Conservation (phyloP, 306 rosid species). For the Lathyrus oleraceus region DNA sequence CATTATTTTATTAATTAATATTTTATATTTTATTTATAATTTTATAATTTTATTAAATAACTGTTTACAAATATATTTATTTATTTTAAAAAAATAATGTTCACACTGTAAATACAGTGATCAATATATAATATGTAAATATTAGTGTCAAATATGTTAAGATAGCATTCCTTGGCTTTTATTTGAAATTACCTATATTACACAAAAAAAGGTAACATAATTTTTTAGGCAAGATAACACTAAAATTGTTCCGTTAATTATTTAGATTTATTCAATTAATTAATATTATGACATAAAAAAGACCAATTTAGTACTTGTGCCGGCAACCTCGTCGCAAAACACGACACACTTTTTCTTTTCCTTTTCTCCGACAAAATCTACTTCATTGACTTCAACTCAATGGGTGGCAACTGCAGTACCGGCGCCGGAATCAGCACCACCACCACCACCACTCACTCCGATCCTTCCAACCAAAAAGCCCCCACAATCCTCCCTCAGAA, state of each 20-base stretch:
- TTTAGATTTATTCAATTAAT: background rate
- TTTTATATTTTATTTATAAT: too few species aligned
- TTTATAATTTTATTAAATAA: too few species aligned
- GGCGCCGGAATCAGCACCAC: constrained; percentile 10
- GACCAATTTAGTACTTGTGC: constrained; percentile 30
- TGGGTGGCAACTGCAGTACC: constrained; percentile 74
- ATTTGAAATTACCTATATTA: background rate
- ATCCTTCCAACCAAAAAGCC: constrained; percentile 36
- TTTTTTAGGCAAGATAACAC: background rate
- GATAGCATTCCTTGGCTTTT: too few species aligned
- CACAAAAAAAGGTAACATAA: background rate
- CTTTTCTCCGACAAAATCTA: constrained; percentile 28
- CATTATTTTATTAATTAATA: too few species aligned
- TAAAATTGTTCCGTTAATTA: background rate
- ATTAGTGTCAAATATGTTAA: too few species aligned
- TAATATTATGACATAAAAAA: background rate
- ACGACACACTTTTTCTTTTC: background rate
- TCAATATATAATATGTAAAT: too few species aligned
- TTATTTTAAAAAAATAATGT: too few species aligned
- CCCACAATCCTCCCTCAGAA: constrained; percentile 58
- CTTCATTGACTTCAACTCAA: constrained; percentile 30
- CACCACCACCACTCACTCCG: constrained; percentile 17
- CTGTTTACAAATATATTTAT: too few species aligned
- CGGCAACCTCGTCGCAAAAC: constrained; percentile 5
- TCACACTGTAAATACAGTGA: too few species aligned